Conservation (phyloP, 2,329 filamentous ascomycete genomes). For the Sporothrix globosa region DNA sequence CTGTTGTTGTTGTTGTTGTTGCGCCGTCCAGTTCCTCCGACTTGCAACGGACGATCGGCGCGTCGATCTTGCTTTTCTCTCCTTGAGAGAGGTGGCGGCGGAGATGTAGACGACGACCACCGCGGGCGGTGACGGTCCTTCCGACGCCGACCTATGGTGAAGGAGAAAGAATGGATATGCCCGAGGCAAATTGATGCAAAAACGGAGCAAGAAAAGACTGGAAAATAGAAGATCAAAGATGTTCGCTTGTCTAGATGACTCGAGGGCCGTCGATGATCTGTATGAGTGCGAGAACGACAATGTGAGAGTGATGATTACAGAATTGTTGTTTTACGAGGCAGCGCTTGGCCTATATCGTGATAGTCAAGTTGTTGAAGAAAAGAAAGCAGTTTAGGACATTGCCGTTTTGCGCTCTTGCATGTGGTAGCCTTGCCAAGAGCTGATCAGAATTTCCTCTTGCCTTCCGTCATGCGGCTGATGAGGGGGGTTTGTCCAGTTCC, state of each 20-base stretch:
- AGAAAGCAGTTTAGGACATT: background rate
- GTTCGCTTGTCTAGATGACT: background rate
- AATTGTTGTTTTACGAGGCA: background rate
- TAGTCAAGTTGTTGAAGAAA: constrained; percentile 1
- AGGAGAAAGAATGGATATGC: background rate
- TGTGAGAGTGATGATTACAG: background rate
- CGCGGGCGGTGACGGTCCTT: constrained; percentile 33
- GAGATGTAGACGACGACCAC: constrained; percentile 31
- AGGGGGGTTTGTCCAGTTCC: background rate
- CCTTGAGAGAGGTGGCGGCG: constrained; percentile 23
- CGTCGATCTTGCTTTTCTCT: constrained; percentile 30
- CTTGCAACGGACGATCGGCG: constrained; percentile 23
- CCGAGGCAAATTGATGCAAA: background rate
- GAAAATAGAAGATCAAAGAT: background rate
- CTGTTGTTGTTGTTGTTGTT: background rate
- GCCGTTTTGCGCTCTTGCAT: constrained; percentile 9
- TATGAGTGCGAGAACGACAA: background rate
- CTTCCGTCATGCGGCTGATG: constrained; percentile 10
- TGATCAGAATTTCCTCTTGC: background rate
- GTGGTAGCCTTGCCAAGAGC: constrained; percentile 16
- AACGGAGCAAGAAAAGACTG: background rate
- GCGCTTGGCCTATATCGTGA: background rate
- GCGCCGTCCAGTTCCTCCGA: background rate
- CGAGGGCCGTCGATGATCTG: background rate
- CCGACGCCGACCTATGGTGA: constrained; percentile 36